Conservation (phyloP, 23 red algal species). For the Gracilaria vermiculophylla region DNA sequence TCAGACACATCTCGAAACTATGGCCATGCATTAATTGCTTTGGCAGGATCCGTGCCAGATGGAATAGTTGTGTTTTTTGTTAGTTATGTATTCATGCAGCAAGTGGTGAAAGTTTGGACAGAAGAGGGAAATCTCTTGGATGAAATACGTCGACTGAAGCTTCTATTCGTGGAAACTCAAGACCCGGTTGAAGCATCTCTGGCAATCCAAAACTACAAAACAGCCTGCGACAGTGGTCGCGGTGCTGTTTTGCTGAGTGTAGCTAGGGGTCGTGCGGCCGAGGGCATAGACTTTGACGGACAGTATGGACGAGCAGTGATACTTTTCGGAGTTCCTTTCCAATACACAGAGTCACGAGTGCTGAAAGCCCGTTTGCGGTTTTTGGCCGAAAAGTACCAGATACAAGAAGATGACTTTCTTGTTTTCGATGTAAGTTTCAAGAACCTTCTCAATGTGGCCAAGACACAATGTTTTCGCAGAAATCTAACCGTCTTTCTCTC, state of each 20-base stretch:
- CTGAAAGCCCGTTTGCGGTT: slow-evolving; percentile 90
- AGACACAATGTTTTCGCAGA: not conserved
- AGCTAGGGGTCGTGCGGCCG: slow-evolving; percentile 95
- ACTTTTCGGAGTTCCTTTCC: slow-evolving; percentile 96
- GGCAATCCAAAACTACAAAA: slow-evolving; percentile 89
- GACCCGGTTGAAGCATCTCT: slow-evolving; percentile 87
- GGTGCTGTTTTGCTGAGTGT: slow-evolving; percentile 96
- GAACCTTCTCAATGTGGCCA: not conserved
- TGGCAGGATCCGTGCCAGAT: slow-evolving; percentile 87
- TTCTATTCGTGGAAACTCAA: slow-evolving; percentile 99
- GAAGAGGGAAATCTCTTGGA: slow-evolving; percentile 79
- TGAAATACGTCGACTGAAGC: slow-evolving; percentile 79
- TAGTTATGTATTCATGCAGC: slow-evolving; percentile 96
- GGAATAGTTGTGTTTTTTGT: slow-evolving; percentile 97
- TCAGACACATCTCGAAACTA: slow-evolving; percentile 90
- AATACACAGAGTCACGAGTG: slow-evolving; percentile 95
- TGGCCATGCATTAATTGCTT: slow-evolving; percentile 73
- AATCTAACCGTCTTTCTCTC: not conserved
- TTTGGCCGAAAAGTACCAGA: slow-evolving; percentile 73
- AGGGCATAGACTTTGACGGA: slow-evolving; percentile 96
- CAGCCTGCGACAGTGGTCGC: slow-evolving; percentile 85
- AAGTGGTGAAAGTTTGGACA: slow-evolving; percentile 80
- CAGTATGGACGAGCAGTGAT: slow-evolving; percentile 93
- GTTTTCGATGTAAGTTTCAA: slow-evolving; percentile 82
- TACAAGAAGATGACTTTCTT: slow-evolving; percentile 94